These are phyloP conservation scores for Thielaviopsis populi DNA, from an alignment of 2,329 filamentous ascomycete species.

Conservation along the genomic window DNA sequence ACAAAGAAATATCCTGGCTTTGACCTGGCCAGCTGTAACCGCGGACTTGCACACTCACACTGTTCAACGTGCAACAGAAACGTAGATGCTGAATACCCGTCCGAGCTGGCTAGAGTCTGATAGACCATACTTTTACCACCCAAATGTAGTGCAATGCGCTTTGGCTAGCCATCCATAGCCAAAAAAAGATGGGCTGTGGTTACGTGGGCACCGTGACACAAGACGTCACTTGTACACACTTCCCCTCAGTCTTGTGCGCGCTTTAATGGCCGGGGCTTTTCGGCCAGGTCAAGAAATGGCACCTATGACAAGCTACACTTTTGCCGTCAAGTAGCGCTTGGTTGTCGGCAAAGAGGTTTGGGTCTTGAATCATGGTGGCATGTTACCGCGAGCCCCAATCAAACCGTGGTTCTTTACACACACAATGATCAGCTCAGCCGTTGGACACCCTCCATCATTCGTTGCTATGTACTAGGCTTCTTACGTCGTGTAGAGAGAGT, in stretches of 20 bases:
- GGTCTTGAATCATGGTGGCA: background rate
- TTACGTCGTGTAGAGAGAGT: background rate
- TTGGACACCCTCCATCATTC: background rate
- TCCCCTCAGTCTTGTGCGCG: background rate
- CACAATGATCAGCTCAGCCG: background rate
- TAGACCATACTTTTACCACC: background rate
- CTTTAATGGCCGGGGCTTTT: background rate
- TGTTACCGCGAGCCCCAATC: background rate
- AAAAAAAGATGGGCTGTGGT: background rate
- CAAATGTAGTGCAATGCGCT: too few species aligned
- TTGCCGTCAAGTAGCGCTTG: background rate
- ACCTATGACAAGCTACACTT: background rate
- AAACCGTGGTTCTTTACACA: background rate
- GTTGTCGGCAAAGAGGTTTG: background rate
- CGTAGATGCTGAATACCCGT: background rate
- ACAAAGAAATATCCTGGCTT: background rate
- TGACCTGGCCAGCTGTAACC: background rate
- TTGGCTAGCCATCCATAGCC: too few species aligned
- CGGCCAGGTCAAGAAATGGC: background rate
- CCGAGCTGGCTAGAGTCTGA: background rate
- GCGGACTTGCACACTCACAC: background rate
- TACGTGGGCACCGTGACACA: constrained; percentile 4
- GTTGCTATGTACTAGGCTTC: background rate
- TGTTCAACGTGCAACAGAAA: background rate
- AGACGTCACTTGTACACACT: constrained; percentile 2